Base-by-base conservation (phyloP, 1,284 basidiomycete genomes). In the Chalciporus piperatoides region DNA sequence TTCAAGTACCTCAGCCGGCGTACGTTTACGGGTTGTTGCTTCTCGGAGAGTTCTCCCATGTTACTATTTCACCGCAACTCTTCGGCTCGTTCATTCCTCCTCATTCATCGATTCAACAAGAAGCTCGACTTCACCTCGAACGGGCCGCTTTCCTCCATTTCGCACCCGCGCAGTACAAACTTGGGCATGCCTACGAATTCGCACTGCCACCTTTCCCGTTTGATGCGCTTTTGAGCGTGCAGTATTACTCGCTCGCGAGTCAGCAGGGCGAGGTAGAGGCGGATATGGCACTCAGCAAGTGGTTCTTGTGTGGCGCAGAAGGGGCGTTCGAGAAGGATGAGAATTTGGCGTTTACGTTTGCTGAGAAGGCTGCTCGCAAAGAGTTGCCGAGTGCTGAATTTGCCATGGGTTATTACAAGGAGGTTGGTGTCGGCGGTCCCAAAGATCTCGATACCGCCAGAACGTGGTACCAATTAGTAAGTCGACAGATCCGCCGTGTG, bases 221-320 rank as follows among this genome's bases (percentile, higher is more conserved):
- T 67, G 93, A 97, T 61, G 86, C 94, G 0, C 73, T 97, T 14
- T 75, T 97, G 36, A 90, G 85, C 49, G 93, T 98, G 21, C 91
- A 96, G 67, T 97, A 94, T 68, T 97, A 97, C 69, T 85, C 81
- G 14, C 73, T 87, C 7, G 95, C 94, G 0, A 88, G 82, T 50
- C 85, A 94, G 68, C 81, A 86, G 57, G 90, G 90, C 28, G 91
- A 97, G 68, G 76, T 80, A 37, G 93, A 97, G 64, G 95, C 95
- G 0, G 93, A 97, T 67, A 95, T 98, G 92, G 93, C 92, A 6
- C 76, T 97, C 41, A 85, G 81, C 69, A 97, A 95, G 69, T 97
- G 93, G 94, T 97, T 96, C 76, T 70, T 97, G 44, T 96, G 93
- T 65, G 92, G 91, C 0, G 83, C 83, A 0, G 85, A 90, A 32